Evolutionary conservation across 2,329 filamentous ascomycete genomes (phyloP), one percentile per base, ranked within the genome.

Genomic region (Trichophyton simii): DNA sequence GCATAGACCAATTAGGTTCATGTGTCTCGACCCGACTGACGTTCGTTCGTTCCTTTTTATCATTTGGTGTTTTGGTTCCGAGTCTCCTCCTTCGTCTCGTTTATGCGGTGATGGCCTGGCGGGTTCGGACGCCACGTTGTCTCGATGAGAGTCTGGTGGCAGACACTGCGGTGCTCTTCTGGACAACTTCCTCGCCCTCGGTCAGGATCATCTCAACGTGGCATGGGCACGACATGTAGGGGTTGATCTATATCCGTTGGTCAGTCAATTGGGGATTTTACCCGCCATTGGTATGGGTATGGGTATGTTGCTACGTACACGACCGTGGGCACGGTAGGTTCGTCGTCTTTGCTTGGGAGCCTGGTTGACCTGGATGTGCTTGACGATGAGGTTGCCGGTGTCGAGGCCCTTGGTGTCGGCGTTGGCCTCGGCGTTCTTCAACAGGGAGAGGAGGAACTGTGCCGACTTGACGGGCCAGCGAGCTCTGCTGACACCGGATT

Each of bases 361-460:
- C 85, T 99, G 94, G 89, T 99, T 99, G 85, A 99, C 94, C 84
- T 99, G 94, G 82, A 99, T 99, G 88, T 96, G 95, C 89, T 96
- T 96, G 82, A 99, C 89, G 77, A 97, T 82, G 76, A 99, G 84
- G 85, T 95, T 95, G 82, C 87, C 87, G 76, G 91, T 97, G 82
- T 99, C 91, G 75, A 96, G 89, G 74, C 91, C 91, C 85, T 96
- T 96, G 79, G 89, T 88, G 73, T 96, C 91, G 77, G 91, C 91
- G 80, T 96, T 96, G 82, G 91, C 87, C 84, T 95, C 91, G 70
- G 91, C 91, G 82, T 96, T 96, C 86, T 91, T 94, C 73, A 99
- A 89, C 73, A 99, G 90, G 76, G 88, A 89, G 79, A 96, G 87
- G 68, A 99, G 85, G 85, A 95, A 96, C 83, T 96, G 87, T 79